Base-by-base conservation (phyloP, 192 early-diverging fungal species). In the Rhizophlyctis rosea region DNA sequence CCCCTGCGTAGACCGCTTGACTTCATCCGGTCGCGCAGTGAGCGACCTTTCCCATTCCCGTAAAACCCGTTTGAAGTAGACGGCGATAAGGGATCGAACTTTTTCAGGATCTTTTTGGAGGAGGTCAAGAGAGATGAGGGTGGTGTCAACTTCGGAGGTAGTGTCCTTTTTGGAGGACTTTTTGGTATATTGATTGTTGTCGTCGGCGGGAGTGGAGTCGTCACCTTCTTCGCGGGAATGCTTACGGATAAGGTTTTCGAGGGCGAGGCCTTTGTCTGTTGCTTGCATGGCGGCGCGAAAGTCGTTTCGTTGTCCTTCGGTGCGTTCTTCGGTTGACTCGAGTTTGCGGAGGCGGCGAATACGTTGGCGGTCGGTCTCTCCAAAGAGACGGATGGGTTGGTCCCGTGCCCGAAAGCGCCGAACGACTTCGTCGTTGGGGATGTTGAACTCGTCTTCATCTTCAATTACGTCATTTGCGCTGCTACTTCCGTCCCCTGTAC, bases 341-440 rank as follows among this genome's bases (percentile, higher is more conserved):
- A 97, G 61, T 18, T 77, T 72, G 59, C 91, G 86, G 35, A 98
- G 76, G 50, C 96, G 89, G 50, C 76, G 73, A 36, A 88, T 84
- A 23, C 96, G 88, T 64, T 88, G 76, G 30, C 73, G 68, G 68
- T 93, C 85, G 9, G 88, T 86, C 68, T 99, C 96, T 44, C 88
- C 96, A 71, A 99, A 99, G 35, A 97, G 71, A 9, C 89, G 81
- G 63, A 95, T 94, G 33, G 96, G 96, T 62, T 96, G 85, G 49
- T 88, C 88, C 50, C 86, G 86, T 7, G 91, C 86, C 7, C 96
- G 79, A 35, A 99, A 76, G 34, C 95, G 88, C 34, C 86, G 81
- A 30, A 90, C 64, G 0, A 93, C 81, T 52, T 97, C 94, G 29
- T 88, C 87, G 24, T 82, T 68, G 24, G 86, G 69, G 49, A 95